phyloP scores from a whole-genome alignment of 495 filamentous ascomycete genomes.

The Xylaria nigripes region DNA sequence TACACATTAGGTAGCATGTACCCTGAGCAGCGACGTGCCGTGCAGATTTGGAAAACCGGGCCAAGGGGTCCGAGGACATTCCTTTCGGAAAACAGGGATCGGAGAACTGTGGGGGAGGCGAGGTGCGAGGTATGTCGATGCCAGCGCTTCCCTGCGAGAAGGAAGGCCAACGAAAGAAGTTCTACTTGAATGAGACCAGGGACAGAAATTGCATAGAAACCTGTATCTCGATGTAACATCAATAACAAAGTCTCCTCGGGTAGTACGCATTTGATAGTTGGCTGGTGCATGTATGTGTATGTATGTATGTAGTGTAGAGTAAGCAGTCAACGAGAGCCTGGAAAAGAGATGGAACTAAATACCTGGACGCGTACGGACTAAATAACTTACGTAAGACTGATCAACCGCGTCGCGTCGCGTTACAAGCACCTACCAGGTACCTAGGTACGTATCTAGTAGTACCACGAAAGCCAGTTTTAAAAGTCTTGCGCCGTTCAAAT shows the following conservation, averaged over 20 bases:
- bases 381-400: no score
- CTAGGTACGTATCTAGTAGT: no score
- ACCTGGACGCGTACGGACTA: no score
- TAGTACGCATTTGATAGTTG: constrained; percentile 12
- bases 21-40: constrained; percentile 24
- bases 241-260: constrained; percentile 15
- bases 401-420: no score
- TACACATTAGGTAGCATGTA: constrained; percentile 16
- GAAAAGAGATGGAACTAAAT: no score
- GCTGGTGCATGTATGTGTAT: not conserved
- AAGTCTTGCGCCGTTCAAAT: no score
- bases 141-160: constrained; percentile 14
- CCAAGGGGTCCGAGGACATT: constrained; percentile 45
- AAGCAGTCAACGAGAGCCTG: no score
- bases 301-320: not conserved
- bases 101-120: constrained; percentile 64
- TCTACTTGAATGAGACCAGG: constrained; percentile 6
- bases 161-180: constrained; percentile 32
- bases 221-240: constrained; percentile 22
- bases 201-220: constrained; percentile 2
- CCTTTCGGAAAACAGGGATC: constrained; percentile 55
- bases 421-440: no score
- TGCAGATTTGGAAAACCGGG: constrained; percentile 12
- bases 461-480: no score
- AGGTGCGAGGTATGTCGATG: constrained; percentile 40